These are phyloP conservation scores for Yamadazyma endophytica DNA, from an alignment of 805 yeast genomes.

Conservation along the genomic window DNA sequence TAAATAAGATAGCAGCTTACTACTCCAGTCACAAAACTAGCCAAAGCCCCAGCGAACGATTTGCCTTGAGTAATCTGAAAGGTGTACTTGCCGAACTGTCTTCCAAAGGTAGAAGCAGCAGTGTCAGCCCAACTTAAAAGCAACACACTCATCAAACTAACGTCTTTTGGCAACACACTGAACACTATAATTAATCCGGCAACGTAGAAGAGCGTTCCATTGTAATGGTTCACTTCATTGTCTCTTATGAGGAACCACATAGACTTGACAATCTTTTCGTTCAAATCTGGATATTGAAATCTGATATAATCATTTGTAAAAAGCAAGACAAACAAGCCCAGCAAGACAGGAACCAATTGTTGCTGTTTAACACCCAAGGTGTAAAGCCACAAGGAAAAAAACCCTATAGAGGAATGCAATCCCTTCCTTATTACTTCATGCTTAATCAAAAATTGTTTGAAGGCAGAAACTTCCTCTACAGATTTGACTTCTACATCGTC, in stretches of 20 bases:
- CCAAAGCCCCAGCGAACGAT: conserved; percentile 85
- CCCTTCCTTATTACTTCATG: conserved; percentile 88
- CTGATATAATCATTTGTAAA: conserved; percentile 66
- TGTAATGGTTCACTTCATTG: conserved; percentile 62
- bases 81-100: conserved; percentile 79
- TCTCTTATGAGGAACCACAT: conserved; percentile 86
- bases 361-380: conserved; percentile 52
- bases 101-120: conserved; percentile 91
- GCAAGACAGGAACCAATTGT: conserved; percentile 58
- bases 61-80: conserved; percentile 72
- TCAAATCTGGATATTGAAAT: conserved; percentile 57
- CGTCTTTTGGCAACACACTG: conserved; percentile 70
- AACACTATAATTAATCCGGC: conserved; percentile 76
- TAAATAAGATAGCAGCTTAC: conserved; percentile 64
- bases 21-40: conserved; percentile 76
- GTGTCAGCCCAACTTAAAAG: conserved; percentile 96
- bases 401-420: conserved; percentile 86
- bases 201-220: conserved; percentile 87
- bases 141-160: conserved; percentile 69
- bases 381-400: conserved; percentile 71
- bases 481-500: neutral
- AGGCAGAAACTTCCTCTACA: conserved; percentile 1
- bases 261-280: conserved; percentile 57
- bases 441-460: conserved; percentile 49
- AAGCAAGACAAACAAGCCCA: conserved; percentile 51